These are phyloP conservation scores for Ophiostoma sp. DNA, from an alignment of 2,329 filamentous ascomycete species.

Conservation along the genomic window DNA sequence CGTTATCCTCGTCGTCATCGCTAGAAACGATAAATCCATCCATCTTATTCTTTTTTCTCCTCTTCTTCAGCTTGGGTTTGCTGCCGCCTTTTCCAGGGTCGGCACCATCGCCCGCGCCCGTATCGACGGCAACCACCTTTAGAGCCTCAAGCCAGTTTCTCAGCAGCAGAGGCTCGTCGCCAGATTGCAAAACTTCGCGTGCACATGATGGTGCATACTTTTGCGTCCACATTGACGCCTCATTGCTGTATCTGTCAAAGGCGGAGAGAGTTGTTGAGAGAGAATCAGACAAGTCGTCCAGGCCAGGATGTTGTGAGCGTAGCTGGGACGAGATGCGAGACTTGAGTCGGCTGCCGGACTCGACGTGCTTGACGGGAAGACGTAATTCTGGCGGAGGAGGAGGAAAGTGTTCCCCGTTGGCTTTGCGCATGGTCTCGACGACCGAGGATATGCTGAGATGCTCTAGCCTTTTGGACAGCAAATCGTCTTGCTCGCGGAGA, in stretches of 20 bases:
- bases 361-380: slow-evolving; percentile 52
- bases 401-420: slow-evolving; percentile 39
- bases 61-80: slow-evolving; percentile 44
- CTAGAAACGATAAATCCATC: slow-evolving; percentile 76
- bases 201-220: slow-evolving; percentile 75
- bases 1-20: slow-evolving; percentile 68
- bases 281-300: slow-evolving; percentile 46
- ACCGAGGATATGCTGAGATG: slow-evolving; percentile 40
- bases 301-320: slow-evolving; percentile 30
- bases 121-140: slow-evolving; percentile 70
- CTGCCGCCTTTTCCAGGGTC: slow-evolving; percentile 31
- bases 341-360: slow-evolving; percentile 53
- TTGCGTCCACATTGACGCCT: slow-evolving; percentile 67
- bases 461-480: slow-evolving; percentile 36
- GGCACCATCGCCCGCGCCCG: slow-evolving; percentile 42
- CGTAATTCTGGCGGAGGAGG: slow-evolving; percentile 48
- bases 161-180: slow-evolving; percentile 63
- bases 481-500: slow-evolving; percentile 40
- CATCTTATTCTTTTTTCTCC: slow-evolving; percentile 66
- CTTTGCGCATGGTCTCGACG: slow-evolving; percentile 34
- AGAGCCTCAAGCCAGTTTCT: slow-evolving; percentile 76
- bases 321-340: slow-evolving; percentile 45
- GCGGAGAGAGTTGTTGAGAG: slow-evolving; percentile 63
- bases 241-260: slow-evolving; percentile 74
- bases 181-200: slow-evolving; percentile 67